Conservation (phyloP, 192 early-diverging fungal genomes). For the Umbelopsis sp. region DNA sequence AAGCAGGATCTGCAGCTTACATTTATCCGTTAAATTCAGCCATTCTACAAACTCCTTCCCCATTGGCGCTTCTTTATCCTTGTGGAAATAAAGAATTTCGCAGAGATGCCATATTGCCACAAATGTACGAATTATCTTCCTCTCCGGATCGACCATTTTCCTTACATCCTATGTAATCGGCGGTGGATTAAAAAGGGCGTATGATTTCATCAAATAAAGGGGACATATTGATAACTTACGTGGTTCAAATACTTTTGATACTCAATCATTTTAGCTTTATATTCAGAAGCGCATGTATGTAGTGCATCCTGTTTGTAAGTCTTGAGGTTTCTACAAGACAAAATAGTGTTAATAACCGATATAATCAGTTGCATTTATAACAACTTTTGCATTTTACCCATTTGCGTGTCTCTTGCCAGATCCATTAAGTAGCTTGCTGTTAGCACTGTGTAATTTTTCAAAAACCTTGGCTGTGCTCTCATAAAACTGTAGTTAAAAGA, state of each 20-base stretch:
- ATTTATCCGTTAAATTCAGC: slow-evolving; percentile 1
- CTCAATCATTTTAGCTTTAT: neutral
- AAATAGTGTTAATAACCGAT: neutral
- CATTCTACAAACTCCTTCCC: neutral
- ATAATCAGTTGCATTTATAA: too few relatives aligned
- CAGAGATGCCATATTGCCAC: slow-evolving; percentile 1
- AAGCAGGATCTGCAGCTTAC: neutral
- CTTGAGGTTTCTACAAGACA: neutral
- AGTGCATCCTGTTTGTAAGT: neutral
- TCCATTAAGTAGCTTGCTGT: neutral
- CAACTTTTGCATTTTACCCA: neutral
- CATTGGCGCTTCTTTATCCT: slow-evolving; percentile 2
- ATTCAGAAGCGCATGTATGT: neutral
- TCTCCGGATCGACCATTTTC: neutral
- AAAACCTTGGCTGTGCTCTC: neutral
- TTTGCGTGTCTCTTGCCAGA: neutral
- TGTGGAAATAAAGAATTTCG: neutral
- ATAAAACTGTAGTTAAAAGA: neutral
- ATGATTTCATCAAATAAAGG: neutral
- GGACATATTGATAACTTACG: neutral
- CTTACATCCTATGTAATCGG: neutral
- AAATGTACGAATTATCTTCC: neutral
- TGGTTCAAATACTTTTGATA: slow-evolving; percentile 1
- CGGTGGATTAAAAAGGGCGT: neutral
- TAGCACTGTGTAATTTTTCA: neutral